Conservation (phyloP, 305 asterid genomes). For the Solanum hybrid region DNA sequence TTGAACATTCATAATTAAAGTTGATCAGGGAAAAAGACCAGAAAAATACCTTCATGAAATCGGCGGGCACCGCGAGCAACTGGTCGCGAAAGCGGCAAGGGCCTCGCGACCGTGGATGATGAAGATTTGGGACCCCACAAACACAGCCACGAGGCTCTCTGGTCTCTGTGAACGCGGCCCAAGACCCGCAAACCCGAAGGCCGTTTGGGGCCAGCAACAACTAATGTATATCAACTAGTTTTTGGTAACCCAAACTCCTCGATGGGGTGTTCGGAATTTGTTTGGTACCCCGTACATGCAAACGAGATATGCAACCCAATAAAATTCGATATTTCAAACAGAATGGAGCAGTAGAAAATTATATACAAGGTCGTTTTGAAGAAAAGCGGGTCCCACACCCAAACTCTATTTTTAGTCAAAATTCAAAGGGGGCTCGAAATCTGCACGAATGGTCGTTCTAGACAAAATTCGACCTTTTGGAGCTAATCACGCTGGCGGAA, state of each 20-base stretch:
- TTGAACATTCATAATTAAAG: background rate
- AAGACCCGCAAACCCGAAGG: background rate
- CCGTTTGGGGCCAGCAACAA: background rate
- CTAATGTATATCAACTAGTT: background rate
- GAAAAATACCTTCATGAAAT: background rate
- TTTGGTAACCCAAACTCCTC: background rate
- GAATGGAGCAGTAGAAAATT: background rate
- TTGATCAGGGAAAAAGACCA: background rate
- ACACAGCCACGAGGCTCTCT: background rate
- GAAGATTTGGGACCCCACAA: background rate
- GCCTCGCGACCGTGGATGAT: background rate
- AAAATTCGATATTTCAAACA: no score
- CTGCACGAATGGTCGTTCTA: background rate
- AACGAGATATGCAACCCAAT: background rate
- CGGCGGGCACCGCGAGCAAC: background rate
- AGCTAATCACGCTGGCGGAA: background rate
- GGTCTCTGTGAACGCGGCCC: background rate
- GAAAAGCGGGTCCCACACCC: background rate
- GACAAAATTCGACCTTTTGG: background rate
- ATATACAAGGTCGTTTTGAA: background rate
- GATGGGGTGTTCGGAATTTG: background rate
- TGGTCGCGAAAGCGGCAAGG: background rate
- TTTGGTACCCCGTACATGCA: background rate
- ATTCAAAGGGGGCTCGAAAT: background rate
- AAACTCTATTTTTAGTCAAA: no score